Base-by-base conservation (phyloP, 1,284 basidiomycete species). In the Cryptococcus jaspeensis region DNA sequence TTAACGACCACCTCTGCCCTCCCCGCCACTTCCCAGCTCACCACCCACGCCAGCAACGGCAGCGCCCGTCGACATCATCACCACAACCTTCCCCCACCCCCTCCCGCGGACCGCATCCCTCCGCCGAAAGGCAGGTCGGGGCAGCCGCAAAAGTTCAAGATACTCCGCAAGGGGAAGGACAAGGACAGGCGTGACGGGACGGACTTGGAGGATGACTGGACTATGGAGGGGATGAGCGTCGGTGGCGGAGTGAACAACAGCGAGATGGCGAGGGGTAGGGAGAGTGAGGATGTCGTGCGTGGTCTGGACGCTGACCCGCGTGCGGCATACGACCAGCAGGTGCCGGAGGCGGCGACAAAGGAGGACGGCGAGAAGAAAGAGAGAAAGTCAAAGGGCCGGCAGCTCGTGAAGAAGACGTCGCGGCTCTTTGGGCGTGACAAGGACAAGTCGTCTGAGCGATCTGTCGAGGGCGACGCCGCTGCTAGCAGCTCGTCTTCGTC, bases 401-500 rank as follows among this genome's bases (percentile, higher is more conserved):
- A 62, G 12, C 50, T 76, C 35, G 74, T 67, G 2, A 74, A 74
- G 62, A 76, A 76, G 64, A 76, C 74, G 0, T 73, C 71, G 16
- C 63, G 68, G 25, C 53, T 76, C 44, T 76, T 76, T 47, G 55
- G 56, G 9, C 55, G 74, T 36, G 60, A 56, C 22, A 64, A 54
- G 42, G 65, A 66, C 25, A 62, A 52, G 49, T 32, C 28, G 28
- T 32, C 28, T 32, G 61, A 60, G n/a, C 44, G 48, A 36, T 37
- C 56, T 23, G 42, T 25, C 11, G 55, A 55, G 22, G 18, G 44
- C n/a, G 52, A 60, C 32, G 36, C 42, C 4, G 59, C 60, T 22
- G 39, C 55, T 15, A 53, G 49, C 25, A 56, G 48, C 16, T 37
- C 55, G 9, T 58, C 65, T 4, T 58, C 60, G 15, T 47, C 67